Evolutionary conservation across 129 eudicot genomes (phyloP).

Genomic region (Pulicaria dysenterica): DNA sequence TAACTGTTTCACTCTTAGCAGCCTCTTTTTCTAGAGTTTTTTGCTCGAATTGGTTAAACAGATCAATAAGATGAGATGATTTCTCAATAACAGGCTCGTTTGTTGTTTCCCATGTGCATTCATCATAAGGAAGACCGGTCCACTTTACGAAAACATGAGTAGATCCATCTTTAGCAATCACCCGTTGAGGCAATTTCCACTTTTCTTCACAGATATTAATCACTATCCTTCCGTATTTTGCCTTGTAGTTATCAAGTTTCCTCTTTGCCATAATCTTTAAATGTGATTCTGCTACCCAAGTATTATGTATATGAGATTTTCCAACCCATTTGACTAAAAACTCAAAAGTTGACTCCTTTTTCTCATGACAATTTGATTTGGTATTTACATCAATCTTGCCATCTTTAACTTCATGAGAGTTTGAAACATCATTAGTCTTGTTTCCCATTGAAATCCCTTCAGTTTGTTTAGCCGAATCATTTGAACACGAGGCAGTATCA

Average conservation of each 20-base stretch:
- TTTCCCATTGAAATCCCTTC: slow-evolving; percentile 29
- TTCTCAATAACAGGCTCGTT: slow-evolving; percentile 62
- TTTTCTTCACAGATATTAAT: slow-evolving; percentile 71
- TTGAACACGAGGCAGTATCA: slow-evolving; percentile 18
- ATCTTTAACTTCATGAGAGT: slow-evolving; percentile 32
- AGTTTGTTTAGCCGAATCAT: slow-evolving; percentile 22
- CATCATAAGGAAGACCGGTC: slow-evolving; percentile 91
- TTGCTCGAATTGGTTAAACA: slow-evolving; percentile 56
- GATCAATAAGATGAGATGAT: slow-evolving; percentile 54
- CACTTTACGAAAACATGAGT: slow-evolving; percentile 74
- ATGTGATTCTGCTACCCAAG: slow-evolving; percentile 79
- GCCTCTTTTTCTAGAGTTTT: slow-evolving; percentile 60
- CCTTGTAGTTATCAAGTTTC: slow-evolving; percentile 80
- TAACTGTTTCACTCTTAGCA: slow-evolving; percentile 24
- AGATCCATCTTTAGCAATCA: slow-evolving; percentile 63
- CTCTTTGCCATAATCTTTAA: slow-evolving; percentile 75
- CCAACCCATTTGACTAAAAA: slow-evolving; percentile 94
- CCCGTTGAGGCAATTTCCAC: slow-evolving; percentile 87
- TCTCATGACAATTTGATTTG: slow-evolving; percentile 26
- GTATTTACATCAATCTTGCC: slow-evolving; percentile 15
- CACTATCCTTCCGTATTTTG: slow-evolving; percentile 64
- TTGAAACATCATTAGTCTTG: slow-evolving; percentile 1
- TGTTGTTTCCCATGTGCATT: slow-evolving; percentile 91
- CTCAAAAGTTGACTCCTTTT: slow-evolving; percentile 51
- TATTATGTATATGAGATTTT: slow-evolving; percentile 84